Base-by-base conservation (phyloP, 148 eudicot species). In the Camellia lanceoleosa region DNA sequence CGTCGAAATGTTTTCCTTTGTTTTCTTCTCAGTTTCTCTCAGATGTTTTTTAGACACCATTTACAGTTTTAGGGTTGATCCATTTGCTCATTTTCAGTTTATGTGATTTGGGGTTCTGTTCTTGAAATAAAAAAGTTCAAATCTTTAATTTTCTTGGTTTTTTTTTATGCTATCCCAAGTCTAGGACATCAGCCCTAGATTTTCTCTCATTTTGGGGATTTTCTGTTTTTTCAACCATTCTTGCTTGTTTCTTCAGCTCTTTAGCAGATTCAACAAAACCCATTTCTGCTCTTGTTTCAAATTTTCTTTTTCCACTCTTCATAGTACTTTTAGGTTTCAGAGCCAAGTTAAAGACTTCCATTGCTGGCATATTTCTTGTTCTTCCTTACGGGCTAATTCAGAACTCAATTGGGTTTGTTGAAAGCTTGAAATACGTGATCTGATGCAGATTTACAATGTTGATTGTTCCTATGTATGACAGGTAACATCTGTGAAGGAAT, bases 401-500 rank as follows among this genome's bases (percentile, higher is more conserved):
- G 78, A 38, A 30, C 63, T 41, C 43, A 41, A 20, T 63, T 73
- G 52, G 52, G 56, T 43, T 66, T 55, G 44, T 64, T 63, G 56
- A 56, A 69, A 2, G 10, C 52, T 30, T 15, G 42, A 62, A 76
- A n/a, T 62, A 55, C 44, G 8, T 54, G 76, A 80, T 75, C 83
- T 70, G 16, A 71, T 78, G 69, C 70, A 38, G 42, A 43, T 52
- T 64, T 58, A 10, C 65, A 4, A 41, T 44, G 19, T 44, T 38
- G 12, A 42, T 61, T 38, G 3, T 46, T 52, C 65, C 10, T 56
- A 11, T 64, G 43, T 14, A 8, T 47, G 13, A 66, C 59, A 86
- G 92, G 92, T 89, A 73, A 89, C 90, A 15, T 87, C 90, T 14
- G 86, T 91, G 84, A 91, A 91, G 71, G 92, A 91, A 74, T 82